Evolutionary conservation across 1,284 basidiomycete genomes (phyloP).

Genomic region (Rhodotorula sp.): DNA sequence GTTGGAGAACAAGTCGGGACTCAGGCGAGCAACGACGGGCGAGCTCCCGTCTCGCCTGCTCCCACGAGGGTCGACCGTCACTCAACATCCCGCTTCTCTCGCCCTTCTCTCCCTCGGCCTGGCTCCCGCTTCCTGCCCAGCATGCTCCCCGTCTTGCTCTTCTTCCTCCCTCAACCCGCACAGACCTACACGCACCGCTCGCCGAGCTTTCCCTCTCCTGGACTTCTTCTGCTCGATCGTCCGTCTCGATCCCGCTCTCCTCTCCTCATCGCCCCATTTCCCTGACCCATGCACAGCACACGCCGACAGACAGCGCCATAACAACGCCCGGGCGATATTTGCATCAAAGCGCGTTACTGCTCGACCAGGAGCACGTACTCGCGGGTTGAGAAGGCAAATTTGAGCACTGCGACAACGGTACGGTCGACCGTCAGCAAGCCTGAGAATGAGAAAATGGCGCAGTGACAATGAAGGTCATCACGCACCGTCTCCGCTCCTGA

Average conservation of each 20-base stretch:
- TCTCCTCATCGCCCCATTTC: not conserved
- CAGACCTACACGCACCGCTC: too few species aligned
- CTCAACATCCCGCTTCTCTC: not conserved
- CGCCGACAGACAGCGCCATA: too few species aligned
- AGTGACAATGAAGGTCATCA: too few species aligned
- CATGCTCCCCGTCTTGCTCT: not conserved
- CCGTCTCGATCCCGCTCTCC: not conserved
- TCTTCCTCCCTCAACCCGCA: too few species aligned
- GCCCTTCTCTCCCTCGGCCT: not conserved
- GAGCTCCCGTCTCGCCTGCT: not conserved
- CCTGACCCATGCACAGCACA: too few species aligned
- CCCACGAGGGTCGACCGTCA: conserved; percentile 1
- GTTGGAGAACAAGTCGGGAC: too few species aligned
- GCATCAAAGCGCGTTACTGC: not conserved
- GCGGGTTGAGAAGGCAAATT: conserved; percentile 80
- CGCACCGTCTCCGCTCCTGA: conserved; percentile 82
- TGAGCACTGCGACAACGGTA: conserved; percentile 65
- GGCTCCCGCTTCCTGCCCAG: too few species aligned
- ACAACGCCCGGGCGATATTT: not conserved
- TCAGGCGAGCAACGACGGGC: too few species aligned
- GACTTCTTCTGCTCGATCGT: too few species aligned
- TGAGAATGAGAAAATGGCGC: too few species aligned
- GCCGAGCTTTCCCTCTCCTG: too few species aligned
- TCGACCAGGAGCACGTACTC: conserved; percentile 77
- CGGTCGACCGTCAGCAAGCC: too few species aligned